A percentile compares a stretch with the other conserved stretches of the same genome.
Evolutionary conservation across 2,329 filamentous ascomycete species (phyloP).

Genomic region (Claviceps capensis): DNA sequence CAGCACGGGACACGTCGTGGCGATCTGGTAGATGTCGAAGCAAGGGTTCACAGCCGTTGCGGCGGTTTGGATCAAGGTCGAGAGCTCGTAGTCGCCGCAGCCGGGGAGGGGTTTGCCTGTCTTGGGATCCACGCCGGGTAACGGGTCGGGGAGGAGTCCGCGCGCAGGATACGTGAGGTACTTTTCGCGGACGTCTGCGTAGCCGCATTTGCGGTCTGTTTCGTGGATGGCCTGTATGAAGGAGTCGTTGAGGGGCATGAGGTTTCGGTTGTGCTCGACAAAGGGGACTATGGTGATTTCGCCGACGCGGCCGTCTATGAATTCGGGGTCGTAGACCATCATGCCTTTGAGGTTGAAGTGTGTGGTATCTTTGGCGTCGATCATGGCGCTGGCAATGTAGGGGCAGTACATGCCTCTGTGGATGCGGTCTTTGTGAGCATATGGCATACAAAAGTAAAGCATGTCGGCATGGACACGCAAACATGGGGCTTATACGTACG

Average conservation of each 20-base stretch:
- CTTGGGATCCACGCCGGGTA: constrained; percentile 15
- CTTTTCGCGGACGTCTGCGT: constrained; percentile 39
- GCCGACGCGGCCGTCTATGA: constrained; percentile 33
- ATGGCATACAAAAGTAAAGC: too few species aligned
- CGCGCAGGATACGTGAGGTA: constrained; percentile 54
- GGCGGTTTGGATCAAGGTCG: constrained; percentile 40
- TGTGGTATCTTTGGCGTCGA: constrained; percentile 45
- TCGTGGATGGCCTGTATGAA: constrained; percentile 18
- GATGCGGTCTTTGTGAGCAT: too few species aligned
- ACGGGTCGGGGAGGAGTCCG: constrained; percentile 19
- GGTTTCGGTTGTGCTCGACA: constrained; percentile 46
- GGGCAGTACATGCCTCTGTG: constrained; percentile 43
- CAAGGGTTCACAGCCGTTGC: constrained; percentile 54
- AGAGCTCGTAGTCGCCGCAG: constrained; percentile 38
- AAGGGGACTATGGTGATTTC: constrained; percentile 39
- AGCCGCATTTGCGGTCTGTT: constrained; percentile 38
- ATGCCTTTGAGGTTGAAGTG: constrained; percentile 55
- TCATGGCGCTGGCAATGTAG: constrained; percentile 56
- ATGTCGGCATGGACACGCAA: too few species aligned
- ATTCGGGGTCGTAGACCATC: constrained; percentile 56
- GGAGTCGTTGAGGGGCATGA: constrained; percentile 34
- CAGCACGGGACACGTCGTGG: constrained; percentile 53
- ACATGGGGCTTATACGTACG: background rate
- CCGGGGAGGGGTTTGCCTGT: constrained; percentile 16
- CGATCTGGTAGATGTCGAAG: constrained; percentile 59